Evolutionary conservation across 164 flowering plant genomes (phyloP).

Genomic region (Aristolochia fimbriata): DNA sequence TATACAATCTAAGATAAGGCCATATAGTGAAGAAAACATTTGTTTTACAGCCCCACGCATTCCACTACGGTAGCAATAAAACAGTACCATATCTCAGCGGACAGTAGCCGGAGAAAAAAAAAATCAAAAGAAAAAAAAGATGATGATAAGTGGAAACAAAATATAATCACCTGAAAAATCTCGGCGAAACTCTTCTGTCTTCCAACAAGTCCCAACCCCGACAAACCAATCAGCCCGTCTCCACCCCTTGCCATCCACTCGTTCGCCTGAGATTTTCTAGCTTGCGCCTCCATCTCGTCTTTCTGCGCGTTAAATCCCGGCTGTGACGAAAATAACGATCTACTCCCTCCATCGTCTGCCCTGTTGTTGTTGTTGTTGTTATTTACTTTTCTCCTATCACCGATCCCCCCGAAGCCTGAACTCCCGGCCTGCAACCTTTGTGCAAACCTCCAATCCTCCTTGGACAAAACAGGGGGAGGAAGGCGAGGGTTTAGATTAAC

Average conservation of each 20-base stretch:
- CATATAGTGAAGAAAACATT: too few species aligned
- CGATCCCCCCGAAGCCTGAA: slow-evolving; percentile 38
- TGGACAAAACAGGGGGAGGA: slow-evolving; percentile 69
- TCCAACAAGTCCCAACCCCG: slow-evolving; percentile 53
- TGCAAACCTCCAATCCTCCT: slow-evolving; percentile 64
- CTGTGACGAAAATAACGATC: slow-evolving; percentile 40
- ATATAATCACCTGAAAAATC: slow-evolving; percentile 59
- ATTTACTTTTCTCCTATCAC: slow-evolving; percentile 50
- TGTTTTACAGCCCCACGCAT: not conserved
- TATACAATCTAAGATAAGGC: too few species aligned
- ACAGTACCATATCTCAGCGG: too few species aligned
- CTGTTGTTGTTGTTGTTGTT: not conserved
- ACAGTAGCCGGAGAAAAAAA: too few species aligned
- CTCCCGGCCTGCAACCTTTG: slow-evolving; percentile 47
- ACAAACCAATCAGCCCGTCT: slow-evolving; percentile 66
- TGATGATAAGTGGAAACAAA: not conserved
- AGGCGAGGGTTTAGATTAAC: slow-evolving; percentile 69
- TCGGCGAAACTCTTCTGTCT: slow-evolving; percentile 66
- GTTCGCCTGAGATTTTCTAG: slow-evolving; percentile 12
- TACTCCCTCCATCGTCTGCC: slow-evolving; percentile 17
- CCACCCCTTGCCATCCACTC: slow-evolving; percentile 46
- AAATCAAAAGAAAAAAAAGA: not conserved
- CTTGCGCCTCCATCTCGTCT: slow-evolving; percentile 25
- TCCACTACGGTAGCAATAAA: not conserved
- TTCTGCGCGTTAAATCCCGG: slow-evolving; percentile 32